A percentile compares a stretch with the other conserved stretches of the same genome.
These are phyloP conservation scores for Cercophora sp. DNA, from an alignment of 495 filamentous ascomycete species.

Conservation along the genomic window DNA sequence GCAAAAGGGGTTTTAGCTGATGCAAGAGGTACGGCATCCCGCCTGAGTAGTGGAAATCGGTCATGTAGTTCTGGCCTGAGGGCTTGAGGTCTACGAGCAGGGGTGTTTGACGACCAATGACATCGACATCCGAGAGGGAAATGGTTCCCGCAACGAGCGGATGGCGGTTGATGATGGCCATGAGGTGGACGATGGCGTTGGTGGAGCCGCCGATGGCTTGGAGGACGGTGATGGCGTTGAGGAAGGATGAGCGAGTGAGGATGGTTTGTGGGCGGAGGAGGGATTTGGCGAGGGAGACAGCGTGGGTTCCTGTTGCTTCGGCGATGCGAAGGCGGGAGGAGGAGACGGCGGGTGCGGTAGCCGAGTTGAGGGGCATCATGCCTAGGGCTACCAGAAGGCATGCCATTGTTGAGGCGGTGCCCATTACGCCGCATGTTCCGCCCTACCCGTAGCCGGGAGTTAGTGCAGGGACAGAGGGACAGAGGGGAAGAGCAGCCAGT, in stretches of 20 bases:
- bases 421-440: conserved; percentile 68
- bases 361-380: conserved; percentile 57
- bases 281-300: conserved; percentile 35
- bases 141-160: conserved; percentile 51
- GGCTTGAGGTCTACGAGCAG: conserved; percentile 65
- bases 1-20: conserved; percentile 52
- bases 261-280: conserved; percentile 48
- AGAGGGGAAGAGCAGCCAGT: neutral
- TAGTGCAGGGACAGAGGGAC: neutral
- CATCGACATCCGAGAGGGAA: conserved; percentile 54
- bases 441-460: conserved; percentile 36
- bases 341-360: conserved; percentile 62
- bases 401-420: conserved; percentile 67
- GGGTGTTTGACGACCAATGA: conserved; percentile 56
- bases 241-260: conserved; percentile 57
- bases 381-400: conserved; percentile 61
- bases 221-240: conserved; percentile 64
- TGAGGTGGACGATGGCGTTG: conserved; percentile 63
- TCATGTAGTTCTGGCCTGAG: conserved; percentile 67
- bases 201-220: conserved; percentile 68
- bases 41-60: conserved; percentile 65
- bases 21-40: conserved; percentile 59
- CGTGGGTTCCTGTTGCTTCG: conserved; percentile 57
- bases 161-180: conserved; percentile 62
- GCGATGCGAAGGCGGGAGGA: conserved; percentile 60